A percentile compares a stretch with the other conserved stretches of the same genome.
Evolutionary conservation across 768 basidiomycete species (phyloP).

Genomic region (Suillus discolor): DNA sequence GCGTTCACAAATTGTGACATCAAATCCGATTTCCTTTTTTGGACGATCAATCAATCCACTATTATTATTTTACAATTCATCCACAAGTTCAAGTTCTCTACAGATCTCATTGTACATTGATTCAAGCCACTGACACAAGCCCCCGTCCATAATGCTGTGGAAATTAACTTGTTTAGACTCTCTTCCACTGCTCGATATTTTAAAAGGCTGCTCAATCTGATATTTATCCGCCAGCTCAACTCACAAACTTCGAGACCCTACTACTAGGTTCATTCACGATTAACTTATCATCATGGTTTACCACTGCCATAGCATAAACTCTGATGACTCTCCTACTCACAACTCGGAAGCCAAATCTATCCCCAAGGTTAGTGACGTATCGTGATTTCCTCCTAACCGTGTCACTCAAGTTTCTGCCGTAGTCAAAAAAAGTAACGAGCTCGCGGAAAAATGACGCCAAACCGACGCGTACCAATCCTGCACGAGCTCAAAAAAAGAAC

Average conservation of each 20-base stretch:
- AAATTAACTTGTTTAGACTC: conserved; percentile 8
- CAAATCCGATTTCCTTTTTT: conserved; percentile 16
- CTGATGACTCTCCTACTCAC: conserved; percentile 1
- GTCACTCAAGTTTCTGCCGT: neutral
- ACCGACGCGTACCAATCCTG: conserved; percentile 4
- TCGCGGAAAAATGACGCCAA: conserved; percentile 7
- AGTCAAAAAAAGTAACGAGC: conserved; percentile 9
- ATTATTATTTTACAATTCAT: conserved; percentile 1
- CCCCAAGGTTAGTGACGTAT: conserved; percentile 1
- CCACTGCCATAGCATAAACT: conserved; percentile 7
- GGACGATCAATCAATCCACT: conserved; percentile 12
- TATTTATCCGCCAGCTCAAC: neutral
- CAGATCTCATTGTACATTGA: conserved; percentile 23
- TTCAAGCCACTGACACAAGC: neutral
- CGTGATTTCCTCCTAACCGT: neutral
- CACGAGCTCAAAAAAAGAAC: neutral
- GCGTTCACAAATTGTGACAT: neutral
- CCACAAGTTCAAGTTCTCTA: neutral
- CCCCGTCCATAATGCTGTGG: conserved; percentile 1
- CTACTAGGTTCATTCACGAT: conserved; percentile 1
- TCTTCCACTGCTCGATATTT: neutral
- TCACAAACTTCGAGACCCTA: conserved; percentile 15
- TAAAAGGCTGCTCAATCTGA: neutral
- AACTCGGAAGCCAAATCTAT: neutral
- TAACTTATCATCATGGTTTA: conserved; percentile 2